A percentile compares a stretch with the other conserved stretches of the same genome.
Evolutionary conservation across 2,329 filamentous ascomycete species (phyloP).

Genomic region (Aspergillus hortae): DNA sequence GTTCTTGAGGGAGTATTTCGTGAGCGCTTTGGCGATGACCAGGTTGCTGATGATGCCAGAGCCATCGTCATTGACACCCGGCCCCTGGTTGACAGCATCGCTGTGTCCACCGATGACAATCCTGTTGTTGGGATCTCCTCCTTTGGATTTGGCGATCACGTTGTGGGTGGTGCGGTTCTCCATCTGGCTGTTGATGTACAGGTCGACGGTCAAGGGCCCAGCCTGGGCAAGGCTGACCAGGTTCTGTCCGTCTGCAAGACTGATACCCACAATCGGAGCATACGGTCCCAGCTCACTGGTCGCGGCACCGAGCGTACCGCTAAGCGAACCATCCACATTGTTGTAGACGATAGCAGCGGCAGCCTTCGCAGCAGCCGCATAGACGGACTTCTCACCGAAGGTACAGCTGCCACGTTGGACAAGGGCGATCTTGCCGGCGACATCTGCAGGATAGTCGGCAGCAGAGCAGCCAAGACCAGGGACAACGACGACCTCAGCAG

Average conservation of each 20-base stretch:
- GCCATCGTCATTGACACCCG: slow-evolving; percentile 76
- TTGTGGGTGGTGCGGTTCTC: slow-evolving; percentile 53
- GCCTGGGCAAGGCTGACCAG: slow-evolving; percentile 53
- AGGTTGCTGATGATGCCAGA: slow-evolving; percentile 62
- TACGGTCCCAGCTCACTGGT: slow-evolving; percentile 38
- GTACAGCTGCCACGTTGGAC: slow-evolving; percentile 66
- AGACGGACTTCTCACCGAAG: slow-evolving; percentile 68
- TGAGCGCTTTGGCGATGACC: slow-evolving; percentile 58
- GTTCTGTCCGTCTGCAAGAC: slow-evolving; percentile 55
- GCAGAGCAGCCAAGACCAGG: slow-evolving; percentile 60
- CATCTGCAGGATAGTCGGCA: slow-evolving; percentile 58
- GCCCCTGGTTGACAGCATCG: slow-evolving; percentile 59
- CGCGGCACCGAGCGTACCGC: slow-evolving; percentile 66
- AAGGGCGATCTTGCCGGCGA: slow-evolving; percentile 65
- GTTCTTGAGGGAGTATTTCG: slow-evolving; percentile 71
- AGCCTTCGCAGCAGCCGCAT: slow-evolving; percentile 67
- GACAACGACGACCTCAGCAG: slow-evolving; percentile 53
- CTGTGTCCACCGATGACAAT: slow-evolving; percentile 59
- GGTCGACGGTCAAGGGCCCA: slow-evolving; percentile 29
- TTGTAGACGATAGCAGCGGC: slow-evolving; percentile 72
- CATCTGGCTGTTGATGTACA: slow-evolving; percentile 44
- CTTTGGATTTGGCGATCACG: slow-evolving; percentile 58
- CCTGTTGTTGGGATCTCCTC: slow-evolving; percentile 57
- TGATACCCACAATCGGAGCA: slow-evolving; percentile 63
- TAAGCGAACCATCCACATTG: slow-evolving; percentile 59